Evolutionary conservation across 129 eudicot species (phyloP).

Genomic region (Arctium lappa): DNA sequence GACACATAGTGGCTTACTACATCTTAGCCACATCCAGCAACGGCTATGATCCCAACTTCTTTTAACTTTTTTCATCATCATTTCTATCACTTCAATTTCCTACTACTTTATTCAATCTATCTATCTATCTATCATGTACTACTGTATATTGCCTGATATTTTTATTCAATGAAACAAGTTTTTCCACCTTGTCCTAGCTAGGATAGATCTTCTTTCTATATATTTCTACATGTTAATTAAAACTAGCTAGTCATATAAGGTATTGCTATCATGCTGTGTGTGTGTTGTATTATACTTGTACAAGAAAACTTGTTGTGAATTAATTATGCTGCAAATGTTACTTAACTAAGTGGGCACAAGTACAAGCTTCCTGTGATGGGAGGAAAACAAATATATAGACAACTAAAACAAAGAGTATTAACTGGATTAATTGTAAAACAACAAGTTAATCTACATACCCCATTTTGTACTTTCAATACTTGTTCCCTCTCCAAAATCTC

Average conservation of each 20-base stretch:
- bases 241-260: too few species aligned
- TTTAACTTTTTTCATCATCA: not conserved
- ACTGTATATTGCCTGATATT: conserved; percentile 10
- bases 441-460: not conserved
- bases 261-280: too few species aligned
- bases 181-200: not conserved
- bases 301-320: not conserved
- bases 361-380: not conserved
- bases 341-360: not conserved
- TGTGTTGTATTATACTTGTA: not conserved
- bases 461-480: not conserved
- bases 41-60: conserved; percentile 94
- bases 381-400: not conserved
- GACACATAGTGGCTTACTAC: conserved; percentile 93
- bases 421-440: not conserved
- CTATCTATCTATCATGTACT: conserved; percentile 10
- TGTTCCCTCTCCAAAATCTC: not conserved
- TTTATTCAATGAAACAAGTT: not conserved
- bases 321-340: not conserved
- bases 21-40: conserved; percentile 93
- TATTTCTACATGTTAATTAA: too few species aligned
- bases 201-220: too few species aligned
- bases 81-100: not conserved
- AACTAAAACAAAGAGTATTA: not conserved
- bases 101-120: not conserved